Evolutionary conservation across 2,329 filamentous ascomycete species (phyloP), one percentile per base, ranked within the genome.

Genomic region (Curvularia eragrostidis): DNA sequence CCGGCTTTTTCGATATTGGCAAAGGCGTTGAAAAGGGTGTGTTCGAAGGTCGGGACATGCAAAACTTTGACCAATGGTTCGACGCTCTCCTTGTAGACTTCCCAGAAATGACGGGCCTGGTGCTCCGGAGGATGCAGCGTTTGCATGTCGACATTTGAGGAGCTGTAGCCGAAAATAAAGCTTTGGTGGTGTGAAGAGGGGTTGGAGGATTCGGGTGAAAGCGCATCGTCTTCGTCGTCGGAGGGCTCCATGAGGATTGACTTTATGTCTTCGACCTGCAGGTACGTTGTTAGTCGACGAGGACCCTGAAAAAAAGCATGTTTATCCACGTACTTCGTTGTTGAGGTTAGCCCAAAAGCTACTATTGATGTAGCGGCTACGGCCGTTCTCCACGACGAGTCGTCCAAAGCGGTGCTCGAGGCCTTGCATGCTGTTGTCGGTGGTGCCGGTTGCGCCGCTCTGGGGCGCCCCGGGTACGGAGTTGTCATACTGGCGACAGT

Each of bases 301-400:
- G 12, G 19, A 18, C 8, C 24, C 34, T 18, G 15, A 36, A 36
- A 13, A 13, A 18, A 38, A 12, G 19, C 10, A 19, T 26, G 24
- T n/a, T 10, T 4, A 12, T 28, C 10, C n/a, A 47, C 78, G 53
- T 75, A 89, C 87, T 82, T 93, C 89, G 52, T 91, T 90, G 58
- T 88, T 90, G 50, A 93, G 81, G 61, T 85, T 90, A 19, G 89
- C 86, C 89, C 89, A 92, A 68, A 93, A 91, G 6, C 85, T 88
- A 72, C 87, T 91, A 77, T 89, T 91, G 64, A 93, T 86, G 71
- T 93, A 93, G 71, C 89, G 81, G 54, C 86, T 87, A 58, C 85
- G 86, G 38, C 87, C 88, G 54, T 92, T 88, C 61, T 89, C 88
- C 34, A 92, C 78, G 0, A 93, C 88, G 51, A 93, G 75, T 30